A percentile compares a stretch with the other conserved stretches of the same genome.
Evolutionary conservation across 1,284 basidiomycete species (phyloP).

Genomic region (Ceratobasidium theobromae): DNA sequence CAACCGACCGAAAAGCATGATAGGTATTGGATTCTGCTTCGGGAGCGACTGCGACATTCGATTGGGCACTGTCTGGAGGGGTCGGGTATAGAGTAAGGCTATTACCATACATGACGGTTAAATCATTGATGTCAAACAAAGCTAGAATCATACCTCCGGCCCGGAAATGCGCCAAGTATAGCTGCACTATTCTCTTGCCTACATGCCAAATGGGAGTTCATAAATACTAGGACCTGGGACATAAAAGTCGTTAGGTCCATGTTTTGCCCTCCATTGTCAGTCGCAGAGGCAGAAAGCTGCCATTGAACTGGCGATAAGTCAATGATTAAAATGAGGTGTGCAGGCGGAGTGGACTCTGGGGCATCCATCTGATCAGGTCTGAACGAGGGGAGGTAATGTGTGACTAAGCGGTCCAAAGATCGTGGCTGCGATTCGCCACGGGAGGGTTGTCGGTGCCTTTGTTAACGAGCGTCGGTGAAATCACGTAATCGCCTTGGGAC

Average conservation of each 20-base stretch:
- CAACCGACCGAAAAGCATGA: conserved; percentile 75
- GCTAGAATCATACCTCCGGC: conserved; percentile 61
- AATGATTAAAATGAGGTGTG: conserved; percentile 77
- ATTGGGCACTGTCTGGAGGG: conserved; percentile 49
- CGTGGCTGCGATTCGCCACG: conserved; percentile 8
- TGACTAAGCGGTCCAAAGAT: neutral
- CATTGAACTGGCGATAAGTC: conserved; percentile 84
- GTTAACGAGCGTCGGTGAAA: neutral
- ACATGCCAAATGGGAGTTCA: conserved; percentile 90
- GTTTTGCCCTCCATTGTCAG: conserved; percentile 48
- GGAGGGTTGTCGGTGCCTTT: neutral
- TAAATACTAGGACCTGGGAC: conserved; percentile 81
- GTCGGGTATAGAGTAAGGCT: conserved; percentile 75
- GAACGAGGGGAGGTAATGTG: neutral
- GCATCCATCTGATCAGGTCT: neutral
- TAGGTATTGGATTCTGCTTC: conserved; percentile 75
- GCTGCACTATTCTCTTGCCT: conserved; percentile 91
- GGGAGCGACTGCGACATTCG: conserved; percentile 43
- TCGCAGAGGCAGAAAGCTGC: conserved; percentile 59
- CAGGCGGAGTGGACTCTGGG: conserved; percentile 45
- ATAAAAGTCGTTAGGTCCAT: conserved; percentile 68
- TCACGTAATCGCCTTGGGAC: neutral
- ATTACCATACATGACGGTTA: neutral
- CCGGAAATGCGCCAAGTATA: conserved; percentile 85
- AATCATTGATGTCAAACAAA: neutral